These are phyloP conservation scores for Apiosordaria backusii DNA, from an alignment of 495 filamentous ascomycete genomes.

Conservation along the genomic window DNA sequence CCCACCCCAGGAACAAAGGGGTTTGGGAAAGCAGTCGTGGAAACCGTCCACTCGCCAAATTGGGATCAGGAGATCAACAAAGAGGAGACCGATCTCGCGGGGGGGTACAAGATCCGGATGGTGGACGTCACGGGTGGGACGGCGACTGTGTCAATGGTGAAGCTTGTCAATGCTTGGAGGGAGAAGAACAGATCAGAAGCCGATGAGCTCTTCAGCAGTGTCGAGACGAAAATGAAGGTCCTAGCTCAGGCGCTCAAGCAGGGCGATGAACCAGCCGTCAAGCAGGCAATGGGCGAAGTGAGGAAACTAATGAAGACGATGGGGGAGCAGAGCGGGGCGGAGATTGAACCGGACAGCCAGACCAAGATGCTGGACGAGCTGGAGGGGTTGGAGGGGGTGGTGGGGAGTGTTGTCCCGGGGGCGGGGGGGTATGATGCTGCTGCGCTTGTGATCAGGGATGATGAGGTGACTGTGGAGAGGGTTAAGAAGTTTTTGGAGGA, in stretches of 20 bases:
- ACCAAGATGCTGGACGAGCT: constrained; percentile 77
- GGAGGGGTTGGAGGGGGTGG: constrained; percentile 67
- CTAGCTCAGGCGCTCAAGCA: constrained; percentile 60
- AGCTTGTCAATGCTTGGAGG: constrained; percentile 80
- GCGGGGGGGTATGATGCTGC: constrained; percentile 94
- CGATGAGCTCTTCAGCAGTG: constrained; percentile 61
- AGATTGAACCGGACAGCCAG: constrained; percentile 86
- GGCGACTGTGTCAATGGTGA: constrained; percentile 93
- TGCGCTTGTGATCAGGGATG: constrained; percentile 72
- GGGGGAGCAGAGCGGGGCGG: constrained; percentile 70
- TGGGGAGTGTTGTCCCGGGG: constrained; percentile 89
- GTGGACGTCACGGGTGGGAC: constrained; percentile 94
- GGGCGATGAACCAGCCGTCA: constrained; percentile 38
- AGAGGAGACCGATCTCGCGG: constrained; percentile 63
- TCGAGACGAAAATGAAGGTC: constrained; percentile 71
- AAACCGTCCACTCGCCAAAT: constrained; percentile 54
- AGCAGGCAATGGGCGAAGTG: constrained; percentile 37
- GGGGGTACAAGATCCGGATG: constrained; percentile 77
- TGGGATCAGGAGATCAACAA: constrained; percentile 81
- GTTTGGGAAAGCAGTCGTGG: constrained; percentile 63
- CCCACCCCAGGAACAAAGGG: constrained; percentile 59
- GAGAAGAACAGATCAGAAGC: constrained; percentile 64
- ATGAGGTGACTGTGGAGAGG: constrained; percentile 58
- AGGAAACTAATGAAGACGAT: constrained; percentile 64
- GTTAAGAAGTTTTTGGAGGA: constrained; percentile 59